phyloP scores from a whole-genome alignment of 2,329 filamentous ascomycete species.

The Thielaviopsis cerberus region DNA sequence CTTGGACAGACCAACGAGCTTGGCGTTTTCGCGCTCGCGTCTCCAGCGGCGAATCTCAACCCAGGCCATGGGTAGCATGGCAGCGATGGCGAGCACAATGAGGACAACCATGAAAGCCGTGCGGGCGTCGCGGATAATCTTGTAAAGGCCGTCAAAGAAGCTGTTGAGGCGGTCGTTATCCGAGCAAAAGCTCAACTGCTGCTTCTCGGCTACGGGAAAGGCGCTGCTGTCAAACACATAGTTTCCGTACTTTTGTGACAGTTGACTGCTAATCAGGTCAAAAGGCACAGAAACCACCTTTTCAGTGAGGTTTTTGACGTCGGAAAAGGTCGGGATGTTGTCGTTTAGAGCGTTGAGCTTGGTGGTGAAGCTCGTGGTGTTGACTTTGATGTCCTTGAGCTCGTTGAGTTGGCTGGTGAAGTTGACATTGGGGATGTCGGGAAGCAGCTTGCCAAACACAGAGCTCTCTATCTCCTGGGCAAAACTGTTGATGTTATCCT shows the following conservation, averaged over 20 bases:
- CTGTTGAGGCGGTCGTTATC: slow-evolving; percentile 62
- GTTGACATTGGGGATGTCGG: slow-evolving; percentile 36
- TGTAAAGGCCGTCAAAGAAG: slow-evolving; percentile 61
- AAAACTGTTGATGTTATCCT: slow-evolving; percentile 32
- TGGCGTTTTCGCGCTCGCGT: slow-evolving; percentile 49
- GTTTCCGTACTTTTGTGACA: slow-evolving; percentile 51
- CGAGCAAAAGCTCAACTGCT: slow-evolving; percentile 72
- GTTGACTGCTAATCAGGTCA: slow-evolving; percentile 51
- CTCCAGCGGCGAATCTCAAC: slow-evolving; percentile 63
- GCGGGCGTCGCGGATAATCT: slow-evolving; percentile 47
- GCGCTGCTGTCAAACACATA: slow-evolving; percentile 62
- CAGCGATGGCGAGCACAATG: slow-evolving; percentile 49
- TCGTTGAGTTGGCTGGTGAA: slow-evolving; percentile 44
- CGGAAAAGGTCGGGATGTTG: slow-evolving; percentile 63
- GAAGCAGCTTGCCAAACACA: slow-evolving; percentile 31
- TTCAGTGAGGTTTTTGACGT: slow-evolving; percentile 69
- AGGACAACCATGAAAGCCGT: slow-evolving; percentile 64
- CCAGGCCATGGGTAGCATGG: slow-evolving; percentile 61
- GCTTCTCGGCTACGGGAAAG: slow-evolving; percentile 70
- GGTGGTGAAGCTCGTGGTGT: slow-evolving; percentile 45
- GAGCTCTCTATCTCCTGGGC: slow-evolving; percentile 23
- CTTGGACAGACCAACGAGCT: slow-evolving; percentile 43
- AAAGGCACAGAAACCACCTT: slow-evolving; percentile 62
- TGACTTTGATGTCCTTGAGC: slow-evolving; percentile 51
- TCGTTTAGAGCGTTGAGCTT: slow-evolving; percentile 55